Percentiles rank a stretch among this genome's conserved stretches.
phyloP scores from a whole-genome alignment of 2,329 filamentous ascomycete species.

The Ploettnerulaceae sp. region DNA sequence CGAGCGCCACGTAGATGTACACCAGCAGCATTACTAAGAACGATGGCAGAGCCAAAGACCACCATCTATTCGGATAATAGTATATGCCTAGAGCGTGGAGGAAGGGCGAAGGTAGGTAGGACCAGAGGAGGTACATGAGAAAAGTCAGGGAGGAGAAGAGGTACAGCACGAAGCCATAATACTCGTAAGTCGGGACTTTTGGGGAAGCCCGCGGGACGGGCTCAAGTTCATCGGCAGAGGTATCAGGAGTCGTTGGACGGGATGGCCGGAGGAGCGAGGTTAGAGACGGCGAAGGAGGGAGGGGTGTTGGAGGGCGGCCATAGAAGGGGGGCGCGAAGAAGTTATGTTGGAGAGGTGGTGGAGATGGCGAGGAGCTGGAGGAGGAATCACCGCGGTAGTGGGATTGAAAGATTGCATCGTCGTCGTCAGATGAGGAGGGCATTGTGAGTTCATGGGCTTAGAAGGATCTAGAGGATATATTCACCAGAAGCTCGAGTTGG shows the following conservation, averaged over 20 bases:
- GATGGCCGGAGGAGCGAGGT: slow-evolving; percentile 88
- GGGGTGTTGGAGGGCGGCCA: slow-evolving; percentile 88
- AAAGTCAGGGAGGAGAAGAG: slow-evolving; percentile 82
- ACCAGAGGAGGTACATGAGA: slow-evolving; percentile 63
- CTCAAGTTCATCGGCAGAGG: slow-evolving; percentile 77
- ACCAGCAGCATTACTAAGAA: slow-evolving; percentile 84
- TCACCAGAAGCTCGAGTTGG: too few relatives aligned
- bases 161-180: slow-evolving; percentile 98
- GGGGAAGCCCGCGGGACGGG: slow-evolving; percentile 79
- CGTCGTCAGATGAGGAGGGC: slow-evolving; percentile 25
- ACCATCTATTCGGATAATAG: slow-evolving; percentile 98
- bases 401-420: slow-evolving; percentile 28
- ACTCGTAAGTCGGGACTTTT: slow-evolving; percentile 98
- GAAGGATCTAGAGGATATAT: too few relatives aligned
- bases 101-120: slow-evolving; percentile 86
- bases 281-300: slow-evolving; percentile 87
- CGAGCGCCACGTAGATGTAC: slow-evolving; percentile 92
- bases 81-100: slow-evolving; percentile 89
- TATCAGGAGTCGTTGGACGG: slow-evolving; percentile 88
- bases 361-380: slow-evolving; percentile 28
- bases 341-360: slow-evolving; percentile 39
- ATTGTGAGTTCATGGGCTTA: slow-evolving; percentile 14
- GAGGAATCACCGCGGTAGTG: slow-evolving; percentile 28
- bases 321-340: slow-evolving; percentile 84
- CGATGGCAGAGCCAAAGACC: slow-evolving; percentile 86